These are phyloP conservation scores for Trichoderma gracile DNA, from an alignment of 2,329 filamentous ascomycete genomes.

Conservation along the genomic window DNA sequence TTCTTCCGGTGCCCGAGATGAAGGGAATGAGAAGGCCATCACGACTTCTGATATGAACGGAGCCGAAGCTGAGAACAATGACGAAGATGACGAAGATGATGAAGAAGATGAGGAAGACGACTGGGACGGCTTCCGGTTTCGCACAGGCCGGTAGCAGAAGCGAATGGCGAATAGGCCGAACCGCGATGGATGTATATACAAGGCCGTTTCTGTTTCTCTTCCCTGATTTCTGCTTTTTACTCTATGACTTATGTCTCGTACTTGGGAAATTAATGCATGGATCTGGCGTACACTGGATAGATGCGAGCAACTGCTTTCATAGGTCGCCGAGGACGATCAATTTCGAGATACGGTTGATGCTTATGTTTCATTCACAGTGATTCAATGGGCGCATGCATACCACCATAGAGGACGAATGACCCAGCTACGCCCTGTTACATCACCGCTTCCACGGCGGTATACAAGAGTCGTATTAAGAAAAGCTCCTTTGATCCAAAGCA, in stretches of 20 bases:
- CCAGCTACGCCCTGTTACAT: too few relatives aligned
- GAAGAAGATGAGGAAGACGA: conserved; percentile 44
- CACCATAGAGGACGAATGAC: too few relatives aligned
- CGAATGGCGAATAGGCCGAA: neutral
- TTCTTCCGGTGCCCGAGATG: neutral
- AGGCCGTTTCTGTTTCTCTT: neutral
- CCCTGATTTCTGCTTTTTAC: neutral
- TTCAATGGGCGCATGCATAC: too few relatives aligned
- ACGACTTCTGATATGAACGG: conserved; percentile 40
- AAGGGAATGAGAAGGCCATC: conserved; percentile 37
- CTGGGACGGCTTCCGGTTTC: conserved; percentile 61
- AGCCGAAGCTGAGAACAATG: conserved; percentile 50
- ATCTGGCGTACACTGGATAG: conserved; percentile 3
- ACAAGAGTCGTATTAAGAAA: neutral
- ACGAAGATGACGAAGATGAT: conserved; percentile 49
- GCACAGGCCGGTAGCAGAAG: conserved; percentile 22
- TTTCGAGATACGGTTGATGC: neutral
- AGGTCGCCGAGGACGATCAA: neutral
- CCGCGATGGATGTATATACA: neutral
- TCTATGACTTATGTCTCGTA: neutral
- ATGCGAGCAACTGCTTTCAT: conserved; percentile 3
- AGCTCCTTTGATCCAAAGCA: neutral
- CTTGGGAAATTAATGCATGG: neutral
- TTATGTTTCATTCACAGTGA: too few relatives aligned
- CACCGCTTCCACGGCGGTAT: neutral